phyloP scores from a whole-genome alignment of 2,329 filamentous ascomycete genomes.

The Akanthomyces uredinophilus region DNA sequence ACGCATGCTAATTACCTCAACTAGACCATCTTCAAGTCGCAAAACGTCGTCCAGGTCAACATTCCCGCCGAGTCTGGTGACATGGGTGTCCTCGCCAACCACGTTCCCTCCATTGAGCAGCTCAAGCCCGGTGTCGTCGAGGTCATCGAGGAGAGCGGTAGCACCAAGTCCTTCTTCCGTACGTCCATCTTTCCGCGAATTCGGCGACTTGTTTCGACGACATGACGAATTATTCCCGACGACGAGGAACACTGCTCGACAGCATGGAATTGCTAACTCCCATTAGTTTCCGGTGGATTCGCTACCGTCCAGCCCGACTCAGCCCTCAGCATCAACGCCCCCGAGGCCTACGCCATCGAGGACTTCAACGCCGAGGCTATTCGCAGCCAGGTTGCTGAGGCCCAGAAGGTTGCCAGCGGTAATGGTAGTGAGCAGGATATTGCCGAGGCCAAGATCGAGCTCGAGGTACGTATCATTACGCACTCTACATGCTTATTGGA shows the following conservation, averaged over 20 bases:
- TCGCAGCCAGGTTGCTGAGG: constrained; percentile 84
- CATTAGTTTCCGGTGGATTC: constrained; percentile 87
- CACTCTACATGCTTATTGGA: not conserved
- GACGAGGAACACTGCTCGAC: not conserved
- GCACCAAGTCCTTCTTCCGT: constrained; percentile 97
- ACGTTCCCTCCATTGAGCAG: constrained; percentile 98
- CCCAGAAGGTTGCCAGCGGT: constrained; percentile 89
- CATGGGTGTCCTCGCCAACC: constrained; percentile 98
- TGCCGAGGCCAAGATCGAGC: constrained; percentile 97
- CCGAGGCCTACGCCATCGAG: constrained; percentile 90
- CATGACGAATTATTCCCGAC: not conserved
- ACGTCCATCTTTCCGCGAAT: constrained; percentile 36
- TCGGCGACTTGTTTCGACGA: not conserved
- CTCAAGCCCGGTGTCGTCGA: constrained; percentile 94
- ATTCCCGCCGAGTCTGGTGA: constrained; percentile 96
- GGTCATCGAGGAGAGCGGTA: constrained; percentile 87
- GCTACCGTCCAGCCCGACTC: constrained; percentile 96
- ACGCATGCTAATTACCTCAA: constrained; percentile 47
- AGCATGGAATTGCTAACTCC: constrained; percentile 12
- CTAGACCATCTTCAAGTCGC: constrained; percentile 65
- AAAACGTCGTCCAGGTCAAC: constrained; percentile 89
- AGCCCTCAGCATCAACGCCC: constrained; percentile 93
- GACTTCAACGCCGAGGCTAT: constrained; percentile 94
- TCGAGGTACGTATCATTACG: constrained; percentile 64
- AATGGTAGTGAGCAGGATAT: constrained; percentile 94